phyloP scores from a whole-genome alignment of 2,329 filamentous ascomycete genomes.

The Ophiosphaerella herpotricha region DNA sequence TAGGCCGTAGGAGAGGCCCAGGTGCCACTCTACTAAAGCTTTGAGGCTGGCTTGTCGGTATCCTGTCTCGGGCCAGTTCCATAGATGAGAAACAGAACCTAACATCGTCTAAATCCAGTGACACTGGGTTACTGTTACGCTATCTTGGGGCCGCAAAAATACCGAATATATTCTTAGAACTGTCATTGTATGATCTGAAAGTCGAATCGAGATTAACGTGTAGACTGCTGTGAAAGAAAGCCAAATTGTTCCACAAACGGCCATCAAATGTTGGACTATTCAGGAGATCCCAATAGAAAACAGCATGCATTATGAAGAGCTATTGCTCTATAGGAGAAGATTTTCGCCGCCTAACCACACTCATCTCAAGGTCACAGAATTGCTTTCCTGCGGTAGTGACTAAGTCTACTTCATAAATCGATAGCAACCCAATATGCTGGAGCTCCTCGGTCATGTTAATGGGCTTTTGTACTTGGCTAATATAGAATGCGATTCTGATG shows the following conservation, averaged over 20 bases:
- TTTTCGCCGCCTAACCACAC: conserved; percentile 1
- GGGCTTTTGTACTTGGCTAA: not conserved
- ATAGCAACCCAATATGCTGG: too few species aligned
- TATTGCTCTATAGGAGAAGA: not conserved
- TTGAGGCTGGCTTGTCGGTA: too few species aligned
- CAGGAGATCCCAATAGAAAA: conserved; percentile 10
- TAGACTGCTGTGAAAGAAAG: conserved; percentile 9
- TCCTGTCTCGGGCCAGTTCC: too few species aligned
- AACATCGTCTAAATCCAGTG: too few species aligned
- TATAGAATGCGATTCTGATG: conserved; percentile 9
- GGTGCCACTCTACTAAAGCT: too few species aligned
- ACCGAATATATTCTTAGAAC: not conserved
- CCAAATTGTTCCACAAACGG: conserved; percentile 4
- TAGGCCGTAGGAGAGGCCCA: too few species aligned
- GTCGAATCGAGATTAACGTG: not conserved
- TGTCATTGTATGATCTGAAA: not conserved
- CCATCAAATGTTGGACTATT: conserved; percentile 12
- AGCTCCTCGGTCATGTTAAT: conserved; percentile 10
- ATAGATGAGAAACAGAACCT: too few species aligned
- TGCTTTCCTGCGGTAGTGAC: too few species aligned
- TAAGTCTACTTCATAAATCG: too few species aligned
- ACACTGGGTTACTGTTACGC: not conserved
- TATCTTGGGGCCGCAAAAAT: not conserved
- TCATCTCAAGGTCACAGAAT: too few species aligned
- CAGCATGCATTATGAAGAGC: conserved; percentile 11